These are phyloP conservation scores for Candida golubevii DNA, from an alignment of 805 yeast species.

Conservation along the genomic window DNA sequence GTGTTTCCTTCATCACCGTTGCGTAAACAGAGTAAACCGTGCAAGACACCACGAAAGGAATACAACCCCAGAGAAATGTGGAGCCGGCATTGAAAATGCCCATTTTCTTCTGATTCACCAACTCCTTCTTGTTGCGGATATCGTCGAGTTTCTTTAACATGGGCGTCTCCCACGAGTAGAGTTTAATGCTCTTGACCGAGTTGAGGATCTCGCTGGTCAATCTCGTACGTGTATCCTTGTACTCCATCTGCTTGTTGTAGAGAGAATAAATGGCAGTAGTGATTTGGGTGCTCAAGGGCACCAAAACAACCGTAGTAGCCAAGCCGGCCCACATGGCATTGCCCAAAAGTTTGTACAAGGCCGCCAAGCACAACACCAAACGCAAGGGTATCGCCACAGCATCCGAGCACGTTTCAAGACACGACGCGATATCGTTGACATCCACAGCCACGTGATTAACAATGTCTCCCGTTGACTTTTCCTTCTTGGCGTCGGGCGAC, in stretches of 20 bases:
- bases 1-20: conserved; percentile 19
- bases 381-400: conserved; percentile 47
- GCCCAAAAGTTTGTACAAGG: conserved; percentile 55
- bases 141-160: conserved; percentile 49
- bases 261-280: conserved; percentile 41
- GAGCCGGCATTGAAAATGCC: conserved; percentile 33
- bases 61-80: conserved; percentile 34
- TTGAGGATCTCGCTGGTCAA: conserved; percentile 55
- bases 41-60: conserved; percentile 35
- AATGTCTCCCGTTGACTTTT: conserved; percentile 71
- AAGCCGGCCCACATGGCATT: conserved; percentile 57
- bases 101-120: conserved; percentile 46
- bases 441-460: conserved; percentile 78
- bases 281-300: conserved; percentile 52
- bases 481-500: conserved; percentile 60
- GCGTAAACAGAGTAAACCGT: conserved; percentile 30
- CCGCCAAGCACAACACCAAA: conserved; percentile 47
- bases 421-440: conserved; percentile 51
- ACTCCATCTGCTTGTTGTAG: conserved; percentile 55
- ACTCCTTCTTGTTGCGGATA: conserved; percentile 56
- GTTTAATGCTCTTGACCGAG: conserved; percentile 59
- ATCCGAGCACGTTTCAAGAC: conserved; percentile 51
- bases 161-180: conserved; percentile 69
- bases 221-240: conserved; percentile 57
- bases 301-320: conserved; percentile 47